Percentiles rank a stretch among this genome's conserved stretches.
Conservation (phyloP, 306 rosid species). For the Sicyos baderoa region DNA sequence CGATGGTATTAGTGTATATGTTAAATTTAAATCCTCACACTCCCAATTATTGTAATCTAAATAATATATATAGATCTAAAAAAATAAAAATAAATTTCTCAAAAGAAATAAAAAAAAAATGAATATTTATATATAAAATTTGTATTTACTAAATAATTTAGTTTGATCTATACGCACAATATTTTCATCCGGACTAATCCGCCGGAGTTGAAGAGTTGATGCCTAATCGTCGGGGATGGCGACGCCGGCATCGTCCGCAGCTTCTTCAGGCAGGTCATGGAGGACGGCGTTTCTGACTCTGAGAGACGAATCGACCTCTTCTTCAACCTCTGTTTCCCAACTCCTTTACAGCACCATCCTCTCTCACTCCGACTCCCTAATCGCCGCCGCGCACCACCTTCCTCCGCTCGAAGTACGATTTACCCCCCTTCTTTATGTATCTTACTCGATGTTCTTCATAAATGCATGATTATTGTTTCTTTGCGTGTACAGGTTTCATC, state of each 20-base stretch:
- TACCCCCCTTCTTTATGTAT: neutral
- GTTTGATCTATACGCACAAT: neutral
- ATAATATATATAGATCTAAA: no score
- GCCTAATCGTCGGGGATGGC: conserved; percentile 18
- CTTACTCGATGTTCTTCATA: neutral
- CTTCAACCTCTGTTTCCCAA: conserved; percentile 38
- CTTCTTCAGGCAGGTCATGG: conserved; percentile 48
- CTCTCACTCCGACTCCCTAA: conserved; percentile 45
- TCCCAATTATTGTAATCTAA: no score
- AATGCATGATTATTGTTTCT: neutral
- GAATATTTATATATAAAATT: no score
- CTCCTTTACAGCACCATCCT: conserved; percentile 51
- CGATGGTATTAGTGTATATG: no score
- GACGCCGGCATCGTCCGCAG: conserved; percentile 24
- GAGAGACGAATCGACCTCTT: conserved; percentile 67
- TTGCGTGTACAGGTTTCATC: conserved; percentile 47
- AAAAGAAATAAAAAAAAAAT: no score
- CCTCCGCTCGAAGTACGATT: conserved; percentile 57
- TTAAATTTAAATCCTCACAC: no score
- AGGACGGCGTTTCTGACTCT: conserved; percentile 67
- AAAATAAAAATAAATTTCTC: no score
- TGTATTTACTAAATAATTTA: no score
- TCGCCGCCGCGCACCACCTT: conserved; percentile 54
- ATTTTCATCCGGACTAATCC: neutral
- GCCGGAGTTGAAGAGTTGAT: neutral